These are phyloP conservation scores for Amoebophrya sp. DNA, from an alignment of 169 alveolate species.

Conservation along the genomic window DNA sequence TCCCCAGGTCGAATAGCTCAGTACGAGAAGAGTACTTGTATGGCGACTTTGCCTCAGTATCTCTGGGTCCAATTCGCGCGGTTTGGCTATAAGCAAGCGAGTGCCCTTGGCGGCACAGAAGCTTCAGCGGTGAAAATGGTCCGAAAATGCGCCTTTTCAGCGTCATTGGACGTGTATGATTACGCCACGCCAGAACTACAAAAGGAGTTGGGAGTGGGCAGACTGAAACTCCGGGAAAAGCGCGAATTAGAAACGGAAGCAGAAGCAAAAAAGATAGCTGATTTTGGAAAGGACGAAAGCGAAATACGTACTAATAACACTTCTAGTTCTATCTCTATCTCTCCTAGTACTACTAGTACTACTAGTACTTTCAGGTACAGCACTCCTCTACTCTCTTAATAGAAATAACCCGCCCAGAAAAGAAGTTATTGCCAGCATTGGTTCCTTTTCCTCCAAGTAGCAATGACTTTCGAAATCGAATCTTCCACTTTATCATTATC, in stretches of 20 bases:
- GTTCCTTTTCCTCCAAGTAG: too few species aligned
- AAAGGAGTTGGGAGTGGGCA: neutral
- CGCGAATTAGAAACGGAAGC: neutral
- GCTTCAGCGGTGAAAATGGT: constrained; percentile 31
- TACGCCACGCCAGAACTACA: constrained; percentile 27
- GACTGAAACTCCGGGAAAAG: neutral
- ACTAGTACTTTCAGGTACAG: too few species aligned
- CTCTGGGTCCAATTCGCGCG: constrained; percentile 33
- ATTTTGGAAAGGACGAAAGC: neutral
- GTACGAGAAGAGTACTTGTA: constrained; percentile 29
- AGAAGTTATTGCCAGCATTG: too few species aligned
- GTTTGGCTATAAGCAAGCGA: constrained; percentile 32
- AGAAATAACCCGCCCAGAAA: too few species aligned
- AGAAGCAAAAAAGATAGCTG: neutral
- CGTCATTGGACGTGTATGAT: constrained; percentile 31
- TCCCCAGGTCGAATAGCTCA: constrained; percentile 27
- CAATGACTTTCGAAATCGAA: neutral
- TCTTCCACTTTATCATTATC: too few species aligned
- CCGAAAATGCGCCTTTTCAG: constrained; percentile 18
- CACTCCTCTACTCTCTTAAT: too few species aligned
- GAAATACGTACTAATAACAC: neutral
- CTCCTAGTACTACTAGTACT: too few species aligned
- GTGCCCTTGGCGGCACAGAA: constrained; percentile 26
- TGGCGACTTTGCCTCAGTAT: constrained; percentile 29
- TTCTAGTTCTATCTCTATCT: too few species aligned